A percentile compares a stretch with the other conserved stretches of the same genome.
Evolutionary conservation across 2,329 filamentous ascomycete genomes (phyloP).

Genomic region (Berkeleyomyces rouxiae): DNA sequence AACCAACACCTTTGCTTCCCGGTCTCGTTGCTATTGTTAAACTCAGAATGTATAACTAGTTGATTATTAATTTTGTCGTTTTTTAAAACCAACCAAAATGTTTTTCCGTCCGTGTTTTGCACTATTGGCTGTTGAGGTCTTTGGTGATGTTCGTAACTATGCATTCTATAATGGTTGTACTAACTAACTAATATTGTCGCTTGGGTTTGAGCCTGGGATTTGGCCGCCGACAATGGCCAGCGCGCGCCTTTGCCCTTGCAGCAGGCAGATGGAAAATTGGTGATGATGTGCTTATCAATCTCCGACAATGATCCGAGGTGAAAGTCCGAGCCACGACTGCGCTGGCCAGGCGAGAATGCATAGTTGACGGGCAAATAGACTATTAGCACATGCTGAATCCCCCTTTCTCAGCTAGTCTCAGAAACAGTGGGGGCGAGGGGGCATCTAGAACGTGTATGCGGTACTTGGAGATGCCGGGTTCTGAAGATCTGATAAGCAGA

Average conservation of each 20-base stretch:
- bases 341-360: too few relatives aligned
- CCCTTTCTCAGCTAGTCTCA: too few relatives aligned
- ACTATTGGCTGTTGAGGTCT: neutral
- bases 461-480: neutral
- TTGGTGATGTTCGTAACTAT: neutral
- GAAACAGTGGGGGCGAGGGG: neutral
- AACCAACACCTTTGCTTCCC: neutral
- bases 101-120: neutral
- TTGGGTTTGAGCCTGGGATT: too few relatives aligned
- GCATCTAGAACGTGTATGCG: neutral
- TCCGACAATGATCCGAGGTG: neutral
- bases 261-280: neutral
- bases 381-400: too few relatives aligned
- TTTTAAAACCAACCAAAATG: neutral
- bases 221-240: too few relatives aligned
- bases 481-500: slow-evolving; percentile 6
- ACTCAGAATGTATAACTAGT: neutral
- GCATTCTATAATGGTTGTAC: neutral
- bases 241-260: neutral
- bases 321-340: neutral
- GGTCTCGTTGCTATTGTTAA: neutral
- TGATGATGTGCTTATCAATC: neutral
- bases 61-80: neutral
- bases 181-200: too few relatives aligned
- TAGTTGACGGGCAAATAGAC: too few relatives aligned